Evolutionary conservation across 1,139 yeast species (phyloP).

Genomic region (Sugiyamaella pinicola): DNA sequence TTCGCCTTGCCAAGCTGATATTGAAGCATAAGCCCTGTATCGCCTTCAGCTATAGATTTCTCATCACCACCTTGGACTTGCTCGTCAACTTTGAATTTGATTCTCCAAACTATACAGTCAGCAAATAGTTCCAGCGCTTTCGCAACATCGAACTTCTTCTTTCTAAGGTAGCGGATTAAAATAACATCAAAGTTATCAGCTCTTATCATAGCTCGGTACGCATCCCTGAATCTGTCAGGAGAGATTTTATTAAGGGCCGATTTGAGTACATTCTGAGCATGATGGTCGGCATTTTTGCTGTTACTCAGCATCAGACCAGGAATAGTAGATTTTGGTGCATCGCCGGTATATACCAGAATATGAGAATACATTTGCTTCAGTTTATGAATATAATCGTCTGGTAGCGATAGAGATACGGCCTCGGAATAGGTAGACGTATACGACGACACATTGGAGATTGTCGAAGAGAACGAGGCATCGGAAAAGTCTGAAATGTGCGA

Average conservation of each 20-base stretch:
- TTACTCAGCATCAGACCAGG: slow-evolving; percentile 25
- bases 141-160: slow-evolving; percentile 85
- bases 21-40: slow-evolving; percentile 53
- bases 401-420: neutral
- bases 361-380: slow-evolving; percentile 79
- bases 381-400: slow-evolving; percentile 30
- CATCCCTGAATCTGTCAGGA: slow-evolving; percentile 48
- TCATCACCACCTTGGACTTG: slow-evolving; percentile 63
- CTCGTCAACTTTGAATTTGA: slow-evolving; percentile 57
- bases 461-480: neutral
- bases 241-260: slow-evolving; percentile 27
- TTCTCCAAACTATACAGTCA: slow-evolving; percentile 69
- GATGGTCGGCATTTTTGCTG: slow-evolving; percentile 5
- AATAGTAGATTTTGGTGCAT: slow-evolving; percentile 46
- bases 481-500: neutral
- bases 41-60: slow-evolving; percentile 42
- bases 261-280: slow-evolving; percentile 6
- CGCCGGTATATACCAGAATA: slow-evolving; percentile 62
- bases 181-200: slow-evolving; percentile 72
- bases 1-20: slow-evolving; percentile 61
- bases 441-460: neutral
- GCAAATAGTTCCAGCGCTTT: slow-evolving; percentile 73
- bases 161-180: slow-evolving; percentile 73
- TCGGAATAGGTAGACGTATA: neutral
- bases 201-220: slow-evolving; percentile 60